phyloP scores from a whole-genome alignment of 1,284 basidiomycete genomes.

The Ceratobasidium sp. region DNA sequence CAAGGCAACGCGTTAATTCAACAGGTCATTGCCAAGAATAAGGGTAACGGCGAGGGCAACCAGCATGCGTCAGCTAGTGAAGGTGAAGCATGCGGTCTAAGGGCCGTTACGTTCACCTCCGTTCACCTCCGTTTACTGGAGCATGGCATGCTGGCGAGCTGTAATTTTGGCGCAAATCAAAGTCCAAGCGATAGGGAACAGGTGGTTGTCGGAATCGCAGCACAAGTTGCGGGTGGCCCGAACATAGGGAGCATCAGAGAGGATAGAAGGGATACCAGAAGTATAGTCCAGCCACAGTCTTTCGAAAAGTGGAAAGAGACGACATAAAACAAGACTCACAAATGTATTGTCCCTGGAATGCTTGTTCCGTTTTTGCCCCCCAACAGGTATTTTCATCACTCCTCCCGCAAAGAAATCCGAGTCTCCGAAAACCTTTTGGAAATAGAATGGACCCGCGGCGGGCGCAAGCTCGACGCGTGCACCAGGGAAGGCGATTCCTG shows the following conservation, averaged over 20 bases:
- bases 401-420: slow-evolving; percentile 93
- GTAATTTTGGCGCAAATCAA: too few relatives aligned
- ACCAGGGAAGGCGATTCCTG: slow-evolving; percentile 63
- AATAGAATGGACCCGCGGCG: slow-evolving; percentile 78
- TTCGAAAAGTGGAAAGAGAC: background rate
- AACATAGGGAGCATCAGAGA: too few relatives aligned
- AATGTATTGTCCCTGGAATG: slow-evolving; percentile 95
- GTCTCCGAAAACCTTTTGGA: slow-evolving; percentile 96
- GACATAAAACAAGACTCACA: slow-evolving; percentile 66
- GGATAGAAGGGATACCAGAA: too few relatives aligned
- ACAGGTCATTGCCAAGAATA: background rate
- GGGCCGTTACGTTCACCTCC: background rate
- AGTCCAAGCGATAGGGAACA: too few relatives aligned
- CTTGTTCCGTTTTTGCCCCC: slow-evolving; percentile 87
- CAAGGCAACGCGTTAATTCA: background rate
- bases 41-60: background rate
- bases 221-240: too few relatives aligned
- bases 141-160: too few relatives aligned
- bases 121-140: too few relatives aligned
- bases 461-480: slow-evolving; percentile 61
- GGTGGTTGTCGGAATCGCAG: too few relatives aligned
- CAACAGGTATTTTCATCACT: slow-evolving; percentile 83
- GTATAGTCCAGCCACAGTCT: too few relatives aligned
- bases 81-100: too few relatives aligned
- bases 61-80: too few relatives aligned